These are phyloP conservation scores for Seminavis robusta DNA, from an alignment of 108 stramenopile species.

Conservation along the genomic window DNA sequence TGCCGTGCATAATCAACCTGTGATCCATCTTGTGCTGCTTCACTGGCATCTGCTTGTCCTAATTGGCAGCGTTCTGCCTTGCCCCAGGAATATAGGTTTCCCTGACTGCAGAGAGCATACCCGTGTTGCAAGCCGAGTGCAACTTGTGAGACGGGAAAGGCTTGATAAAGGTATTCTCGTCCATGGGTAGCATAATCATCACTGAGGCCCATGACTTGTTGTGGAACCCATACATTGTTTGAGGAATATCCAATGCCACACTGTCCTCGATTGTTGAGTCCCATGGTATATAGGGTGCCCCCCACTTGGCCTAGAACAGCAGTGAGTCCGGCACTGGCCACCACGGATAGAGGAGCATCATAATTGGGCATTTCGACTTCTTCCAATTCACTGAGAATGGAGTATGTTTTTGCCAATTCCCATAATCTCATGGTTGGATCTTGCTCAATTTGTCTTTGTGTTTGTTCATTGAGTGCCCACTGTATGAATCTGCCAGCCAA, in stretches of 20 bases:
- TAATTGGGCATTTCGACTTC: slow-evolving; percentile 10
- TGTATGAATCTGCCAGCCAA: not conserved
- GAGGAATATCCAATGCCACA: slow-evolving; percentile 59
- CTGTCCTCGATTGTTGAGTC: slow-evolving; percentile 78
- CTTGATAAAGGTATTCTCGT: not conserved
- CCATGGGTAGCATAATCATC: not conserved
- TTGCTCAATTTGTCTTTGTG: not conserved
- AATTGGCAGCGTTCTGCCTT: slow-evolving; percentile 86
- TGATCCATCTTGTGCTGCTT: slow-evolving; percentile 24
- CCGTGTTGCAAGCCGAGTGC: slow-evolving; percentile 88
- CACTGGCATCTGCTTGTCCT: slow-evolving; percentile 42
- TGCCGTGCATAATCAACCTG: slow-evolving; percentile 5
- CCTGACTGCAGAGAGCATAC: slow-evolving; percentile 64
- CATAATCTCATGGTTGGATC: not conserved
- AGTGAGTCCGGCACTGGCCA: slow-evolving; percentile 59
- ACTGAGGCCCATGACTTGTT: slow-evolving; percentile 39
- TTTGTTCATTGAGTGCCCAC: not conserved
- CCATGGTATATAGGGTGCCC: slow-evolving; percentile 78
- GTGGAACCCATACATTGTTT: slow-evolving; percentile 76
- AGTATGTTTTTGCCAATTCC: not conserved
- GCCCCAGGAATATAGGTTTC: slow-evolving; percentile 82
- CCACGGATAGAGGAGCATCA: slow-evolving; percentile 6
- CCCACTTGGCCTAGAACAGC: slow-evolving; percentile 61
- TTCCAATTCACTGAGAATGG: slow-evolving; percentile 12
- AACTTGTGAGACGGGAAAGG: slow-evolving; percentile 58